A percentile compares a stretch with the other conserved stretches of the same genome.
Evolutionary conservation across 768 basidiomycete genomes (phyloP).

Genomic region (Mycena galericulata): DNA sequence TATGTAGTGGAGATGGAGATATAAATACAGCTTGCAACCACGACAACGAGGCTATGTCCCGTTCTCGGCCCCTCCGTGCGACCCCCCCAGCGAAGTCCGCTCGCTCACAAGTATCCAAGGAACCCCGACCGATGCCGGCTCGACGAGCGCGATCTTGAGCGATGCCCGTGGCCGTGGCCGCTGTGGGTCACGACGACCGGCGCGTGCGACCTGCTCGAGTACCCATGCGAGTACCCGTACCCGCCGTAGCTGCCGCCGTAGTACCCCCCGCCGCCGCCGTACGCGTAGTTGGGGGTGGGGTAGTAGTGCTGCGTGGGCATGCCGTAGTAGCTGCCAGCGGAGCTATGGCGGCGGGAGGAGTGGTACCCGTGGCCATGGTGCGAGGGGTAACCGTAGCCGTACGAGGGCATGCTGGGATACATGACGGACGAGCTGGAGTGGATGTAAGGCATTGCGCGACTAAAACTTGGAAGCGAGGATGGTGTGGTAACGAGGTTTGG

Average conservation of each 20-base stretch:
- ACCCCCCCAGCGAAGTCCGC: too few relatives aligned
- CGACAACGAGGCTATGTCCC: neutral
- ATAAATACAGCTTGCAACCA: neutral
- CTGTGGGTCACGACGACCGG: slow-evolving; percentile 9
- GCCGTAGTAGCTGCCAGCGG: slow-evolving; percentile 16
- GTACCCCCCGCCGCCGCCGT: neutral
- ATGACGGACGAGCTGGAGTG: slow-evolving; percentile 8
- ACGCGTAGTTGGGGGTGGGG: slow-evolving; percentile 1
- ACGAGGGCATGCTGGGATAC: slow-evolving; percentile 15
- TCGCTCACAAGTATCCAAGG: slow-evolving; percentile 9
- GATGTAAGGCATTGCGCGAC: slow-evolving; percentile 8
- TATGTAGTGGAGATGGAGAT: too few relatives aligned
- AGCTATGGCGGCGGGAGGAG: slow-evolving; percentile 1
- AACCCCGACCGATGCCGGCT: slow-evolving; percentile 15
- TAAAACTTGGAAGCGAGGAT: too few relatives aligned
- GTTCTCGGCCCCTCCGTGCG: neutral
- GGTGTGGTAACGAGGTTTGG: too few relatives aligned
- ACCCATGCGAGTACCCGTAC: neutral
- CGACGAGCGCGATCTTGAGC: neutral
- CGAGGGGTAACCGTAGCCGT: slow-evolving; percentile 3
- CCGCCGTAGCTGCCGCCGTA: neutral
- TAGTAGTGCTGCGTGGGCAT: slow-evolving; percentile 20
- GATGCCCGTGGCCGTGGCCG: neutral
- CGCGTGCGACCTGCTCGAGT: neutral
- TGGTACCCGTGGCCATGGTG: slow-evolving; percentile 9